Conservation (phyloP, 331 rosid species). For the Prunus yedoensis region DNA sequence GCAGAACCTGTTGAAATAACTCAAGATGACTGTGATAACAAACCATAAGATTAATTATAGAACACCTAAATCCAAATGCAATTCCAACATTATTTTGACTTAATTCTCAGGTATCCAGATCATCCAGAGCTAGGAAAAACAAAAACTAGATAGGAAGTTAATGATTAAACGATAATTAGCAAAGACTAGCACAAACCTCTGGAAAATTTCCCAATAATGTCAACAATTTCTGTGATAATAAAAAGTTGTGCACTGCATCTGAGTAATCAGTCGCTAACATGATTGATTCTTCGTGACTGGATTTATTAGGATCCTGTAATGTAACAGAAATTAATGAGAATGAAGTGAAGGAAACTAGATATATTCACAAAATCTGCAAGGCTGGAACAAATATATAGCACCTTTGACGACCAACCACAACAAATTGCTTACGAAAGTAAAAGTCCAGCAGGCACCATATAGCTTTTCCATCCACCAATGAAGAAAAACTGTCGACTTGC, state of each 20-base stretch:
- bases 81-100: background rate
- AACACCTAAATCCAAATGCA: background rate
- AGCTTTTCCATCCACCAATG: slow-evolving; percentile 90
- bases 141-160: background rate
- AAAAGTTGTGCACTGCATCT: slow-evolving; percentile 84
- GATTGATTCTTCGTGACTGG: slow-evolving; percentile 59
- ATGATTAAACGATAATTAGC: background rate
- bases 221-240: slow-evolving; percentile 75
- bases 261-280: slow-evolving; percentile 62
- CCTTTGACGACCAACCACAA: slow-evolving; percentile 64
- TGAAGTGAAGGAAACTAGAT: slow-evolving; percentile 12
- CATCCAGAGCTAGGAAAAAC: background rate
- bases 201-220: slow-evolving; percentile 84
- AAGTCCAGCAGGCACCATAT: slow-evolving; percentile 95
- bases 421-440: slow-evolving; percentile 77
- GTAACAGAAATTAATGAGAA: slow-evolving; percentile 21
- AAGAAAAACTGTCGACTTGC: slow-evolving; percentile 52
- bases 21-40: background rate
- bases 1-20: slow-evolving; percentile 62
- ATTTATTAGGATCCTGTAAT: slow-evolving; percentile 54
- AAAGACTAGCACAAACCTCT: slow-evolving; percentile 54
- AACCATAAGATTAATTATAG: background rate
- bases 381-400: slow-evolving; percentile 33
- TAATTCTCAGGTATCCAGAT: background rate
- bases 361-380: slow-evolving; percentile 15